phyloP scores from a whole-genome alignment of 202 grass and related monocot genomes.

The Saccharum hybrid region DNA sequence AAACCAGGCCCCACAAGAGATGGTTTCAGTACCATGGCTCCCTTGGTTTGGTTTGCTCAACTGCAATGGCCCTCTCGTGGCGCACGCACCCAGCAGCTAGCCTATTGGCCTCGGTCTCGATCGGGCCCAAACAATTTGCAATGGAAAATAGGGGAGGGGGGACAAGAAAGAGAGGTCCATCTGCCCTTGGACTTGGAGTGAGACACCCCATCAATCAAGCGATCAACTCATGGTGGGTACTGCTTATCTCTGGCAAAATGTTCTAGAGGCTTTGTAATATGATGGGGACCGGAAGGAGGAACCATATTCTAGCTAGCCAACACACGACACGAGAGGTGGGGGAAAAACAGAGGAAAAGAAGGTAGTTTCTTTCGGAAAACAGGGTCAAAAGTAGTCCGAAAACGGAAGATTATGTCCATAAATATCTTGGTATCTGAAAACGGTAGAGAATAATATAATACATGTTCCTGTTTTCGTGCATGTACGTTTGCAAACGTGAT shows the following conservation, averaged over 20 bases:
- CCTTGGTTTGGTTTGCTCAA: constrained; percentile 5
- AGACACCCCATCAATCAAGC: constrained; percentile 7
- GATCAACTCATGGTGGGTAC: background rate
- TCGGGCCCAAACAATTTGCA: background rate
- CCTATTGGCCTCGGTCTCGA: background rate
- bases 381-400: background rate
- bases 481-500: background rate
- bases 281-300: background rate
- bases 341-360: too few species aligned
- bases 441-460: background rate
- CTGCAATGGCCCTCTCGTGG: constrained; percentile 2
- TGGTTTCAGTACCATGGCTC: background rate
- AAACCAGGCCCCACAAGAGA: background rate
- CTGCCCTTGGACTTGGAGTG: background rate
- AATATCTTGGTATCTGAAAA: background rate
- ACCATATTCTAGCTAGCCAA: background rate
- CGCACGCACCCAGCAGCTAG: constrained; percentile 3
- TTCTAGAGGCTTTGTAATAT: background rate
- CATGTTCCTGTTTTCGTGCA: background rate
- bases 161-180: background rate
- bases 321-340: background rate
- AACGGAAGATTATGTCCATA: background rate
- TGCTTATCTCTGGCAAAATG: too few species aligned
- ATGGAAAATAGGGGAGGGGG: background rate
- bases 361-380: background rate